Evolutionary conservation across 2,329 filamentous ascomycete genomes (phyloP).

Genomic region (Cadophora gregata): DNA sequence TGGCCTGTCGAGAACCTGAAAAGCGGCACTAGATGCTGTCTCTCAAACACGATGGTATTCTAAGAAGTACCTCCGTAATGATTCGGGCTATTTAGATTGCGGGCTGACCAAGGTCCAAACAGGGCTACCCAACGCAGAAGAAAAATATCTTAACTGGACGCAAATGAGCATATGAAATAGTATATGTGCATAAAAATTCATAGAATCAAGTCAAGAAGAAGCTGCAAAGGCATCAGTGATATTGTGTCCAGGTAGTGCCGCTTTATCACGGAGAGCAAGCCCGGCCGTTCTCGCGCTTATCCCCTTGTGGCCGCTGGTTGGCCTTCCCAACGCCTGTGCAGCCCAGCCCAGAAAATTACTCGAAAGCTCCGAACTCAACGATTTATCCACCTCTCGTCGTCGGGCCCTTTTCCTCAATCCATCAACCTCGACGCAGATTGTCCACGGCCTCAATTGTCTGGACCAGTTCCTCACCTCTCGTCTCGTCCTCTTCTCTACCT

Average conservation of each 20-base stretch:
- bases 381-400: constrained; percentile 23
- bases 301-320: background rate
- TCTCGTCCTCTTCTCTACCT: constrained; percentile 32
- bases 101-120: background rate
- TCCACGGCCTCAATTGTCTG: constrained; percentile 39
- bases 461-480: constrained; percentile 29
- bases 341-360: constrained; percentile 5
- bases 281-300: background rate
- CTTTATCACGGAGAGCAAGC: background rate
- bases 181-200: too few species aligned
- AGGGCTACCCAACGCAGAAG: too few species aligned
- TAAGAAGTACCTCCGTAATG: too few species aligned
- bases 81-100: background rate
- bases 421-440: constrained; percentile 32
- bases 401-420: constrained; percentile 21
- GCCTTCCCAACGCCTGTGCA: constrained; percentile 26
- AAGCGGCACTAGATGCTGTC: background rate
- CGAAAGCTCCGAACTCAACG: constrained; percentile 31
- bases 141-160: too few species aligned
- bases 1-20: background rate
- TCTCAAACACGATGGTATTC: background rate
- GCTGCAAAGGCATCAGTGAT: background rate
- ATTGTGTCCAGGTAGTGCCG: background rate
- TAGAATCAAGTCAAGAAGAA: too few species aligned
- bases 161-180: too few species aligned